Conservation (phyloP, 352 stramenopile genomes). For the Phytophthora idaei region DNA sequence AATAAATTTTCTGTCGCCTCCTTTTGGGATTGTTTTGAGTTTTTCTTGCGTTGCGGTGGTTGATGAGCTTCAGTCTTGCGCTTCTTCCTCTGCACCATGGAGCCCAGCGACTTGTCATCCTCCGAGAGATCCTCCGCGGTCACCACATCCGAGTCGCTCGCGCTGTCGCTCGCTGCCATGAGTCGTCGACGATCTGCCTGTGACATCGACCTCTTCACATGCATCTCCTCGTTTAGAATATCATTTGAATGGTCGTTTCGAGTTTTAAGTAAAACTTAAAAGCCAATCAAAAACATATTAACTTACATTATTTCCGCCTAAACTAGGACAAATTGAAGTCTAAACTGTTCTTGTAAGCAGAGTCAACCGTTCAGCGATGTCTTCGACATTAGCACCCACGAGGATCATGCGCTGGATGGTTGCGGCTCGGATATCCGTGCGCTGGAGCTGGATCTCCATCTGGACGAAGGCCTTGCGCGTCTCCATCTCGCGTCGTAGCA, state of each 20-base stretch:
- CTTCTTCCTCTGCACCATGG: conserved; percentile 11
- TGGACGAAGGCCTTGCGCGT: conserved; percentile 18
- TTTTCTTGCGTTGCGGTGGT: not conserved
- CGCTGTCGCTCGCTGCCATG: not conserved
- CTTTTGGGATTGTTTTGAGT: not conserved
- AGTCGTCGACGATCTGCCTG: conserved; percentile 12
- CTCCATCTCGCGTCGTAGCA: conserved; percentile 31
- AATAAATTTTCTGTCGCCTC: not conserved
- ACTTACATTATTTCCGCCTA: not conserved
- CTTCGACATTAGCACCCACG: conserved; percentile 6
- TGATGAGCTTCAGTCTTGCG: conserved; percentile 8
- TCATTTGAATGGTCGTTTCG: conserved; percentile 1
- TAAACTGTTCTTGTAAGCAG: conserved; percentile 1
- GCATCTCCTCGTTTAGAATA: conserved; percentile 3
- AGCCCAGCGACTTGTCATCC: not conserved
- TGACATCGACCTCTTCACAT: conserved; percentile 11
- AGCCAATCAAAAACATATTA: conserved; percentile 6
- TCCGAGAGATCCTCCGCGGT: not conserved
- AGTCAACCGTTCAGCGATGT: conserved; percentile 11
- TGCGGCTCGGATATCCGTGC: conserved; percentile 18
- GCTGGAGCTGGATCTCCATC: conserved; percentile 24
- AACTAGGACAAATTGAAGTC: conserved; percentile 4
- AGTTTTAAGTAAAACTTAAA: not conserved
- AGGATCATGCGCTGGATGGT: conserved; percentile 28
- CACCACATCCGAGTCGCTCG: conserved; percentile 6